A percentile compares a stretch with the other conserved stretches of the same genome.
phyloP scores from a whole-genome alignment of 495 filamentous ascomycete genomes.

The Glonium stellatum region DNA sequence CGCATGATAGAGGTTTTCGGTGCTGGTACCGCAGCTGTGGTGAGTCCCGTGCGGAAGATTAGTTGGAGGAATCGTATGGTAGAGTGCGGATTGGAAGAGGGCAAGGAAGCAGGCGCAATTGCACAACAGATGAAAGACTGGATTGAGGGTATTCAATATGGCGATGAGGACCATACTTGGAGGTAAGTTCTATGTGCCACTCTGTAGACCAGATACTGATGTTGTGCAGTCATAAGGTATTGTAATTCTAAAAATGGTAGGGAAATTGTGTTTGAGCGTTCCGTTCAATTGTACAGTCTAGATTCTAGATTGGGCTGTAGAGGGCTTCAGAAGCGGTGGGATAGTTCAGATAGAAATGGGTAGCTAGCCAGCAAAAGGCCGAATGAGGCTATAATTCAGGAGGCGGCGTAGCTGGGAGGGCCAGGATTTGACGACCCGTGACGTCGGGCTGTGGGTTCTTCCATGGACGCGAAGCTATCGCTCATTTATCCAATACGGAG shows the following conservation, averaged over 20 bases:
- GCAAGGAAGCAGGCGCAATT: constrained; percentile 80
- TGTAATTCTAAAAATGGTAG: not conserved
- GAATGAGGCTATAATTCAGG: no score
- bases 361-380: no score
- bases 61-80: constrained; percentile 74
- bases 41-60: constrained; percentile 76
- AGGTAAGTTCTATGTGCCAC: constrained; percentile 20
- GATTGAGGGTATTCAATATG: constrained; percentile 94
- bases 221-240: not conserved
- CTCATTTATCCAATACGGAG: no score
- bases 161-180: constrained; percentile 68
- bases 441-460: no score
- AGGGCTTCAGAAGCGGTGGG: no score
- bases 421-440: no score
- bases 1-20: constrained; percentile 88
- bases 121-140: constrained; percentile 83
- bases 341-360: no score
- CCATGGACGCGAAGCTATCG: no score
- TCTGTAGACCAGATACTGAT: not conserved
- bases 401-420: no score
- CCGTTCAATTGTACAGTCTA: constrained; percentile 1
- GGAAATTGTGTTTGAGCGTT: not conserved
- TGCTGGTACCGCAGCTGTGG: constrained; percentile 80
- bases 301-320: not conserved
- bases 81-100: constrained; percentile 65